Base-by-base conservation (phyloP, 1,284 basidiomycete species). In the Rhodotorula sp. region DNA sequence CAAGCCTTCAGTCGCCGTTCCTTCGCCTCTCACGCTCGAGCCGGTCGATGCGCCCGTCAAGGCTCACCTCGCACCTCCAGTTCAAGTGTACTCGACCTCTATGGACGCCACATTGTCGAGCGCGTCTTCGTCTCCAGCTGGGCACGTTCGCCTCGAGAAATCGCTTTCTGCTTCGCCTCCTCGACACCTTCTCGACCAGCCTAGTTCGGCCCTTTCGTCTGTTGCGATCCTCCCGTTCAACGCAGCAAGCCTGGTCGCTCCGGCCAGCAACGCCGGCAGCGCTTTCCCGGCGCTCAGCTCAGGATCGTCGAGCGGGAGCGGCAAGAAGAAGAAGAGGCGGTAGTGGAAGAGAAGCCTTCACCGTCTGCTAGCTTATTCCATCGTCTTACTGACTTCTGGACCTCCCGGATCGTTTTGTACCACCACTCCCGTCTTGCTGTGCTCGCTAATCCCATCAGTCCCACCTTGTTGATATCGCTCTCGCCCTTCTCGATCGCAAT, bases 331-430 rank as follows among this genome's bases (percentile, higher is more conserved):
- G 59, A 61, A 53, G 49, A 19, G 59, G n/a, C 49, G 51, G 13
- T 29, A 32, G 22, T 20, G 34, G n/a, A 8, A 17, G n/a, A 79
- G 76, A 32, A 77, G 77, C 60, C 81, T 44, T 4, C 39, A 13
- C 19, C 39, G 39, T 44, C 39, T 44, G 39, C 39, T 44, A 44
- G 39, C 39, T 82, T n/a, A 76, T 77, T 66, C 82, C 81, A 1
- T 77, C 77, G 13, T 19, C 15, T 11, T 76, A 78, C 29, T 68
- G 73, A 62, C 76, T 80, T 65, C 78, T 77, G 65, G 79, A 77
- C 27, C 79, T 72, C 6, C 69, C 49, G 39, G 13, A 44, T 15
- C 13, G 39, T n/a, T 51, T 51, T 15, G 24, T 51, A n/a, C n/a
- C 22, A 15, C 49, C n/a, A n/a, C n/a, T 51, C 27, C 13, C 24